phyloP scores from a whole-genome alignment of 1,284 basidiomycete genomes.

The Neonothopanus nambi region DNA sequence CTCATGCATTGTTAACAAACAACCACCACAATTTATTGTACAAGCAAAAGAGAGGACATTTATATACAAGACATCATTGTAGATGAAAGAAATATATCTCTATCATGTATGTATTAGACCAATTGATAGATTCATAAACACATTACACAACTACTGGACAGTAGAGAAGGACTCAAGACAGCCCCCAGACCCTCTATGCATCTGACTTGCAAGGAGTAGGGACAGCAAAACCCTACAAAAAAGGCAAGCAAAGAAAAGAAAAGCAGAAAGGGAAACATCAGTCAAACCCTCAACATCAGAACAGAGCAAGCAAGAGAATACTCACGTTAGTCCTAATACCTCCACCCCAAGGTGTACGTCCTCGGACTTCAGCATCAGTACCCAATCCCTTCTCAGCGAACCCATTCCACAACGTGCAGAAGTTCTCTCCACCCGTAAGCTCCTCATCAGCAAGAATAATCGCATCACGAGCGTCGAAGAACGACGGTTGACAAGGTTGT shows the following conservation, averaged over 20 bases:
- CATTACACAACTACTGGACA: too few relatives aligned
- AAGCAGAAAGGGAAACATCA: not conserved
- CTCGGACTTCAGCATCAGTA: constrained; percentile 68
- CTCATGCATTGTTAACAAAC: too few relatives aligned
- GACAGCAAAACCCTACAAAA: not conserved
- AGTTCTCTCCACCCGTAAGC: constrained; percentile 91
- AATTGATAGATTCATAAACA: too few relatives aligned
- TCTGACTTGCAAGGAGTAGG: not conserved
- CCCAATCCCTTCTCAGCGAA: constrained; percentile 87
- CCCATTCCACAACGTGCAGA: constrained; percentile 86
- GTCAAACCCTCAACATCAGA: not conserved
- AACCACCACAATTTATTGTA: too few relatives aligned
- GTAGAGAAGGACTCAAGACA: too few relatives aligned
- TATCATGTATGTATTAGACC: too few relatives aligned
- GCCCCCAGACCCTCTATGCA: too few relatives aligned
- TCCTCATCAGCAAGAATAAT: constrained; percentile 93
- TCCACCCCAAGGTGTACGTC: constrained; percentile 93
- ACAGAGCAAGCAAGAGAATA: constrained; percentile 10
- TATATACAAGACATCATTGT: too few relatives aligned
- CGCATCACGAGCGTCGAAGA: constrained; percentile 91
- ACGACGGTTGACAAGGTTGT: constrained; percentile 87
- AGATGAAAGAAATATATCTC: too few relatives aligned
- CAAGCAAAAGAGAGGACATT: too few relatives aligned
- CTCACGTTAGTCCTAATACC: constrained; percentile 67
- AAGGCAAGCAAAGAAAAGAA: too few relatives aligned